A percentile compares a stretch with the other conserved stretches of the same genome.
phyloP scores from a whole-genome alignment of 163 green algal species.

The Prototheca stagnorum region DNA sequence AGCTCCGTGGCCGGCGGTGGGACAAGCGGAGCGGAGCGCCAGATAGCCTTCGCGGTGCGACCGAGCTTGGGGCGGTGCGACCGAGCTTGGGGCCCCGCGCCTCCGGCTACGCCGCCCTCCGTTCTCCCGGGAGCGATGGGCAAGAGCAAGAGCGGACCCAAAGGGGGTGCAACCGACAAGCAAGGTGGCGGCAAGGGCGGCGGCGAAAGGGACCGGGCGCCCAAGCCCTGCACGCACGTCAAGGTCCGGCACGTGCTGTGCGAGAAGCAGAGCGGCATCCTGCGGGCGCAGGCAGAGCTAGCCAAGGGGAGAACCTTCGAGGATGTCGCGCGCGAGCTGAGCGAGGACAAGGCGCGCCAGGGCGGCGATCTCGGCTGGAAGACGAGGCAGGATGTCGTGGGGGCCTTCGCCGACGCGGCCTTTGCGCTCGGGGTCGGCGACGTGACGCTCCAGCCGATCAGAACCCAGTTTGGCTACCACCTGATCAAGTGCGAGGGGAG shows the following conservation, averaged over 20 bases:
- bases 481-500: constrained; percentile 26
- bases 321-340: constrained; percentile 10
- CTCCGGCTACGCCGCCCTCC: no score
- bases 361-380: constrained; percentile 34
- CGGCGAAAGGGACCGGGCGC: no score
- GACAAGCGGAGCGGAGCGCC: no score
- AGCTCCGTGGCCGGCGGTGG: no score
- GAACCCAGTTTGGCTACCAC: constrained; percentile 31
- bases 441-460: constrained; percentile 16
- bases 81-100: no score
- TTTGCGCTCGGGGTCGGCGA: constrained; percentile 29
- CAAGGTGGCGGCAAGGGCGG: no score
- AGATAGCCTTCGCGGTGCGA: no score
- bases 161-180: no score
- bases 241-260: constrained; percentile 32
- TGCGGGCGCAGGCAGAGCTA: constrained; percentile 20
- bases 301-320: constrained; percentile 21
- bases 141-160: no score
- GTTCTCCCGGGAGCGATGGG: no score
- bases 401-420: constrained; percentile 26
- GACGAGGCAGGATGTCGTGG: constrained; percentile 17
- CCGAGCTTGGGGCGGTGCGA: no score
- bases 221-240: no score
- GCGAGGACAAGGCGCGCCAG: constrained; percentile 27
- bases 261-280: constrained; percentile 29